Conservation (phyloP, 495 filamentous ascomycete species). For the Hypoxylon rickii region DNA sequence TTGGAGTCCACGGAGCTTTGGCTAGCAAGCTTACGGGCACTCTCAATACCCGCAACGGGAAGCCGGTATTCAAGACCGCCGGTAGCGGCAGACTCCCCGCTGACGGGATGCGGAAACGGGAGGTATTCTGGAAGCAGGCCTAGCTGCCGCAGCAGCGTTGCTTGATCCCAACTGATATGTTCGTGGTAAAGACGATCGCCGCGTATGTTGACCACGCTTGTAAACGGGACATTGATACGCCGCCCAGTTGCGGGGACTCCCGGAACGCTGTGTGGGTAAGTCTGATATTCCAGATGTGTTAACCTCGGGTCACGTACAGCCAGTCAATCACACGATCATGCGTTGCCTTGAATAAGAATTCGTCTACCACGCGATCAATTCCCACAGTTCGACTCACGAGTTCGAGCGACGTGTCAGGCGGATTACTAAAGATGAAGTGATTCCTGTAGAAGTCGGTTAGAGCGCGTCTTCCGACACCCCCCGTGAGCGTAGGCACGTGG, state of each 20-base stretch:
- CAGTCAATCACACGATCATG: conserved; percentile 76
- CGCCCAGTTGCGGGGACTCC: conserved; percentile 73
- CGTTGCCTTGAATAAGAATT: conserved; percentile 65
- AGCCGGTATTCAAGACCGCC: conserved; percentile 63
- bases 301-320: conserved; percentile 60
- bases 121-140: conserved; percentile 68
- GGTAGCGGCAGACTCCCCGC: conserved; percentile 40
- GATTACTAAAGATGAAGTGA: conserved; percentile 74
- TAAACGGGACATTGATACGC: conserved; percentile 70
- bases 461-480: conserved; percentile 67
- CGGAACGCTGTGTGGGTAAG: conserved; percentile 56
- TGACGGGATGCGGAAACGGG: conserved; percentile 59
- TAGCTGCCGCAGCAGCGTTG: conserved; percentile 74
- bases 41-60: conserved; percentile 71
- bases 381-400: conserved; percentile 73
- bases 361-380: conserved; percentile 60
- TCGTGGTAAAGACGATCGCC: conserved; percentile 78
- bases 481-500: conserved; percentile 55
- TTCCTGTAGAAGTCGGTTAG: conserved; percentile 75
- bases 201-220: conserved; percentile 74
- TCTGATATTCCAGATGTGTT: too few species aligned
- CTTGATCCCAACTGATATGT: conserved; percentile 89
- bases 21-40: conserved; percentile 68
- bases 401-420: conserved; percentile 67
- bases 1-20: conserved; percentile 65